Percentiles rank a stretch among this genome's conserved stretches.
These are phyloP conservation scores for Zymoseptoria tritici DNA, from an alignment of 2,329 filamentous ascomycete genomes.

Conservation along the genomic window DNA sequence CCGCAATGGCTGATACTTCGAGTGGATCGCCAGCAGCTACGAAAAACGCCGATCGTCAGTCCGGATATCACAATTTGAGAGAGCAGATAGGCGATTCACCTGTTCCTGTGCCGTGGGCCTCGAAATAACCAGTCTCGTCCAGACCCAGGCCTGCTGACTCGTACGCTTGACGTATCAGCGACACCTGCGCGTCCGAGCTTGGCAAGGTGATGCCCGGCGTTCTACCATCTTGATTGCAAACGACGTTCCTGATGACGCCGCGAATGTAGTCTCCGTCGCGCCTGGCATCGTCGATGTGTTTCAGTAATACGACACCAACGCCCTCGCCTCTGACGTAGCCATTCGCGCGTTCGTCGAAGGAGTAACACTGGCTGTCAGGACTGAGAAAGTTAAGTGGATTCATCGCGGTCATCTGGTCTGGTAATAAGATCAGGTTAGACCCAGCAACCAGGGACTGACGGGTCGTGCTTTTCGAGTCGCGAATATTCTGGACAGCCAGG, in stretches of 20 bases:
- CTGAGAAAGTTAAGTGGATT: conserved; percentile 5
- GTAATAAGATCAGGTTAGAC: conserved; percentile 19
- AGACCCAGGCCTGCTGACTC: conserved; percentile 5
- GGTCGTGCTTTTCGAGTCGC: neutral
- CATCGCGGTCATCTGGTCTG: neutral
- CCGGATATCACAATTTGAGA: neutral
- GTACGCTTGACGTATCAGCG: conserved; percentile 12
- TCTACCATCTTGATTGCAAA: conserved; percentile 12
- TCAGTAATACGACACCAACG: conserved; percentile 41
- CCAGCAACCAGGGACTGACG: conserved; percentile 8
- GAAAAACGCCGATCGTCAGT: neutral
- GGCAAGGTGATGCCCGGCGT: conserved; percentile 12
- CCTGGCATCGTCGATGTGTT: conserved; percentile 12
- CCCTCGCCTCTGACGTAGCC: conserved; percentile 49
- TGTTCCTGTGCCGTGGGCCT: conserved; percentile 16
- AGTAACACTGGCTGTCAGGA: conserved; percentile 20
- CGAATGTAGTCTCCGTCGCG: conserved; percentile 14
- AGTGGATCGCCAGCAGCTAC: neutral
- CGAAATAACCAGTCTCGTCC: conserved; percentile 10
- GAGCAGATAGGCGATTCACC: neutral
- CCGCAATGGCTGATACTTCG: neutral
- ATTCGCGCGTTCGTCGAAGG: conserved; percentile 35
- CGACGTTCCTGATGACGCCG: conserved; percentile 4
- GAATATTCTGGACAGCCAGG: conserved; percentile 2
- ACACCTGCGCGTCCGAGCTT: conserved; percentile 10